These are phyloP conservation scores for Selaginella moellendorffii DNA, from an alignment of 75 land plant genomes.

Conservation along the genomic window DNA sequence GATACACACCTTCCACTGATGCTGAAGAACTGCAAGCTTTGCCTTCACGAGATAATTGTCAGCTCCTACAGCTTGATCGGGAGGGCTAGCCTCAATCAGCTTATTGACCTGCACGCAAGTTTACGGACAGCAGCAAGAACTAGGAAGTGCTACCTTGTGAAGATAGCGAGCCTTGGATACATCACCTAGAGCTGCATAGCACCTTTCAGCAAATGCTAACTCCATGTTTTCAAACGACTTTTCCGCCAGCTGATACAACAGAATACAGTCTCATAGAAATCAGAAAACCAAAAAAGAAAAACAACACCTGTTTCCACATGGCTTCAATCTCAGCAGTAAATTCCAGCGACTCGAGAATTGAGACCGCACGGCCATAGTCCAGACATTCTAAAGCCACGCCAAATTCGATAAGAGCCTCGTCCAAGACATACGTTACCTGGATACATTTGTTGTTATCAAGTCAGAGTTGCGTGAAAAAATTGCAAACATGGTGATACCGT, in stretches of 20 bases:
- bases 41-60: constrained; percentile 17
- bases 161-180: constrained; percentile 24
- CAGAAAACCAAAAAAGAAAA: background rate
- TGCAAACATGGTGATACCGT: constrained; percentile 10
- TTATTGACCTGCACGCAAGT: constrained; percentile 23
- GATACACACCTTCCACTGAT: constrained; percentile 24
- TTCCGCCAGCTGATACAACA: constrained; percentile 23
- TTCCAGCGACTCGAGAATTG: constrained; percentile 25
- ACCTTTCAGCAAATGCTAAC: constrained; percentile 18
- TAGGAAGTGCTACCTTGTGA: constrained; percentile 34
- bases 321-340: constrained; percentile 23
- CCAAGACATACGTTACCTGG: constrained; percentile 30
- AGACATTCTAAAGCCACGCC: constrained; percentile 22
- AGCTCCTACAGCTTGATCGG: constrained; percentile 16
- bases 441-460: no score
- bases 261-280: background rate
- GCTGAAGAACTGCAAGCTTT: constrained; percentile 19
- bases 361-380: constrained; percentile 22
- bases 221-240: constrained; percentile 17
- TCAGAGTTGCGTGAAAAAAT: no score
- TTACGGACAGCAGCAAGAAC: no score
- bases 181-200: constrained; percentile 30
- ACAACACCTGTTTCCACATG: constrained; percentile 32
- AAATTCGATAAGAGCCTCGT: constrained; percentile 31
- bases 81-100: constrained; percentile 6